These are phyloP conservation scores for Conoideocrella luteorostrata DNA, from an alignment of 2,329 filamentous ascomycete genomes.

Conservation along the genomic window DNA sequence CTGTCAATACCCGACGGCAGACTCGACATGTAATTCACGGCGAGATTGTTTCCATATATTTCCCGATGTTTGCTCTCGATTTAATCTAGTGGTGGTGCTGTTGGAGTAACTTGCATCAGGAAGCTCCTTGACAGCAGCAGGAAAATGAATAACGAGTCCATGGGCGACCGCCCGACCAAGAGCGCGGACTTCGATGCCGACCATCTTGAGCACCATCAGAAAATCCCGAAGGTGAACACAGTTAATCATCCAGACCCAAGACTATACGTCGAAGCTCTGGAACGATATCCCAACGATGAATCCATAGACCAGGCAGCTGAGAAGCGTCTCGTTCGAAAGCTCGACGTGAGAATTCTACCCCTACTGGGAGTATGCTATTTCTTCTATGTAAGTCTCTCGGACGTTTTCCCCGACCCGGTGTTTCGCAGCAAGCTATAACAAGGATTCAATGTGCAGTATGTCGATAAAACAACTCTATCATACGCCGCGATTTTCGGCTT, in stretches of 20 bases:
- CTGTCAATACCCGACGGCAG: no score
- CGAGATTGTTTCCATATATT: no score
- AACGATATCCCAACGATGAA: conserved; percentile 29
- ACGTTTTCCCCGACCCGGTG: not conserved
- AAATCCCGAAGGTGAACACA: conserved; percentile 9
- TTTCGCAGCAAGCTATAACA: not conserved
- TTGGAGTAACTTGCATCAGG: no score
- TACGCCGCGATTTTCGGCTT: conserved; percentile 63
- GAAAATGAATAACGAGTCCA: no score
- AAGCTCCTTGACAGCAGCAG: no score
- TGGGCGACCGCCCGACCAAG: no score
- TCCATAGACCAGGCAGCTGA: conserved; percentile 28
- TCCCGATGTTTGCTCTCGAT: no score
- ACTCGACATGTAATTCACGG: no score
- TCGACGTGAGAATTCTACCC: conserved; percentile 31
- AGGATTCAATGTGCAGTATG: conserved; percentile 16
- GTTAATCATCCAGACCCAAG: conserved; percentile 19
- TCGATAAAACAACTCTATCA: conserved; percentile 47
- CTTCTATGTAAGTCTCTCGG: conserved; percentile 22
- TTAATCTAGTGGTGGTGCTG: no score
- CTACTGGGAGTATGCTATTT: conserved; percentile 34
- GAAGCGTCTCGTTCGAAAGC: conserved; percentile 27
- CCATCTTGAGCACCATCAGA: no score
- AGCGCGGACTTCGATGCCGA: no score
- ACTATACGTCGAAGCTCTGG: conserved; percentile 29